Evolutionary conservation across 805 yeast species (phyloP), one percentile per base, ranked within the genome.

Genomic region (Candida patagonica): DNA sequence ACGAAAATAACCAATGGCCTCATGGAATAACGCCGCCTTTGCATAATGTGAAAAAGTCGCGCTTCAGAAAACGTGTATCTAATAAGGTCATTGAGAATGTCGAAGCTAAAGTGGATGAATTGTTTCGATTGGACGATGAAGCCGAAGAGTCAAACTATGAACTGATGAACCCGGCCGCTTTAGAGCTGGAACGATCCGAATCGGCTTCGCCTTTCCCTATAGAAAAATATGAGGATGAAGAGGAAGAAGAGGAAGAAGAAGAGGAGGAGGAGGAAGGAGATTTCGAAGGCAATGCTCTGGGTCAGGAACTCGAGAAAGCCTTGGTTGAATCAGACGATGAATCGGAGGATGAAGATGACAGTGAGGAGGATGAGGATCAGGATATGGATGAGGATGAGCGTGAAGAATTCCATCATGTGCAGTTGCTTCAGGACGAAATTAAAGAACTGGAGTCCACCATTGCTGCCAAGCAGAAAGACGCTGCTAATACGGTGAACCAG

Each of bases 21-120:
- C 85, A 83, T 58, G 98, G 98, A 6, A 57, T 92, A 15, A 75
- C 92, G 0, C 79, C 85, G 5, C 95, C 97, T 1, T 67, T 83
- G 62, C 73, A 74, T 51, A 77, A 80, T 48, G 81, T 80, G 2
- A 67, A 76, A 31, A 73, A 80, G 44, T 65, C 86, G 32, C 69
- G 92, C 44, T 79, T 83, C 54, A 77, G 85, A 37, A 73, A 80
- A 40, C 76, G 80, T 42, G 71, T 83, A 46, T 76, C 79, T 41
- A 78, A 77, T 38, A 67, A 78, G 30, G 78, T 82, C 19, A 76
- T 87, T 54, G 83, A 85, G 42, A 78, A 76, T 46, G 77, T 86
- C 6, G 96, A 89, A 48, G 71, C 72, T 26, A 75, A 74, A 40
- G 95, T 89, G 4, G 82, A 83, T 42, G 85, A 80, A 54, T 63